These are phyloP conservation scores for Fraxinus americana DNA, from an alignment of 257 asterid species.

Conservation along the genomic window DNA sequence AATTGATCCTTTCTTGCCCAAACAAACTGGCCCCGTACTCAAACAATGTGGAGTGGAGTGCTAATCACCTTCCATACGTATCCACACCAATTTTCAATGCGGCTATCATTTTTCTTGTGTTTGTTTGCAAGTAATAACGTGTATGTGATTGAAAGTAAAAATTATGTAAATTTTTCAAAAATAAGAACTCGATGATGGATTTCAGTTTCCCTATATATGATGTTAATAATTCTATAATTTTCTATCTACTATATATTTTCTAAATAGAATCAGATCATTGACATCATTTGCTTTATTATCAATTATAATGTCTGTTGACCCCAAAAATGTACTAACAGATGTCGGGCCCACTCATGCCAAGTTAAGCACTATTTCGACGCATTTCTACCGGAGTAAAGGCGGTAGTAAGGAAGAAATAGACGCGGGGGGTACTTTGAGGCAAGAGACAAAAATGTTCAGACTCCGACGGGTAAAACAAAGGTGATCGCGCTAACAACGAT, in stretches of 20 bases:
- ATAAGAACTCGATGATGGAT: conserved; percentile 19
- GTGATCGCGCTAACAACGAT: too few species aligned
- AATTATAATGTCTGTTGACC: background rate
- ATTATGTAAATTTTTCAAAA: conserved; percentile 32
- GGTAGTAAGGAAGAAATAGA: too few species aligned
- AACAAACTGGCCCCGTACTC: conserved; percentile 81
- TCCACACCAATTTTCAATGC: conserved; percentile 26
- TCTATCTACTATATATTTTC: background rate
- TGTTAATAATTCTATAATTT: background rate
- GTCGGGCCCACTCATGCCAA: too few species aligned
- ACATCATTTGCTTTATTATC: background rate
- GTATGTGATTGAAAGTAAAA: conserved; percentile 1
- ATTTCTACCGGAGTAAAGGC: too few species aligned
- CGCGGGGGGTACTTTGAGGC: too few species aligned
- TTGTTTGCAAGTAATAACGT: conserved; percentile 20
- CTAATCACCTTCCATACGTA: conserved; percentile 27
- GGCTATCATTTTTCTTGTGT: conserved; percentile 30
- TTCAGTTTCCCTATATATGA: conserved; percentile 18
- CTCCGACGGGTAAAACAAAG: too few species aligned
- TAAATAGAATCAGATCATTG: background rate
- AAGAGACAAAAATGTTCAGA: too few species aligned
- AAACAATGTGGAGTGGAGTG: conserved; percentile 88
- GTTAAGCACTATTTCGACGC: too few species aligned
- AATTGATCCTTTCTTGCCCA: conserved; percentile 87
- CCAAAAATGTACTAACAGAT: too few species aligned